These are phyloP conservation scores for Talaromyces liani DNA, from an alignment of 495 filamentous ascomycete species.

Conservation along the genomic window DNA sequence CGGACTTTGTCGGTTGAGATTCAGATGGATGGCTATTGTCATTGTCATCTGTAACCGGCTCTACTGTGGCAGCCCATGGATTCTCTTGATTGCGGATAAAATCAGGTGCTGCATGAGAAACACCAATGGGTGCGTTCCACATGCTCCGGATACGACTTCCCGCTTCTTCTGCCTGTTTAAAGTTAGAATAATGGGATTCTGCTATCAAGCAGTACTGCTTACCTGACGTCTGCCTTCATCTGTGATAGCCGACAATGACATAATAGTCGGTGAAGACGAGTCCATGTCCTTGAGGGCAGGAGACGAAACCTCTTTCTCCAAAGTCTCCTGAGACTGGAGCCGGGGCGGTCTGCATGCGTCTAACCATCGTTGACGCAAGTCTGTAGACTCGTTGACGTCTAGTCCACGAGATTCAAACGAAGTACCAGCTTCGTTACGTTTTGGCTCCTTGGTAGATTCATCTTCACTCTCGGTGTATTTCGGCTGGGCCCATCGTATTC, in stretches of 20 bases:
- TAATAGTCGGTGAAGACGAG: background rate
- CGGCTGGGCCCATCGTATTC: slow-evolving; percentile 1
- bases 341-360: background rate
- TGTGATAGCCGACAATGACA: slow-evolving; percentile 2
- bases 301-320: background rate
- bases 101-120: background rate
- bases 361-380: background rate
- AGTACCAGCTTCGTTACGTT: background rate
- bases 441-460: background rate
- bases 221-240: slow-evolving; percentile 4
- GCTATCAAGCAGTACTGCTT: background rate
- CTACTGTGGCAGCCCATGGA: background rate
- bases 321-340: background rate
- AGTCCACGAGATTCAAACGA: background rate
- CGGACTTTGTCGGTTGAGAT: background rate
- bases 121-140: background rate
- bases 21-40: background rate
- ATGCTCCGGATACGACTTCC: background rate
- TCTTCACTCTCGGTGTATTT: background rate
- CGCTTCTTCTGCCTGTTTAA: background rate
- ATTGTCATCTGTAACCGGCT: background rate
- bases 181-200: background rate
- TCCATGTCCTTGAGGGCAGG: background rate
- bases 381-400: background rate
- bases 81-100: background rate